Conservation (phyloP, 2,329 filamentous ascomycete genomes). For the Alternaria sp. region DNA sequence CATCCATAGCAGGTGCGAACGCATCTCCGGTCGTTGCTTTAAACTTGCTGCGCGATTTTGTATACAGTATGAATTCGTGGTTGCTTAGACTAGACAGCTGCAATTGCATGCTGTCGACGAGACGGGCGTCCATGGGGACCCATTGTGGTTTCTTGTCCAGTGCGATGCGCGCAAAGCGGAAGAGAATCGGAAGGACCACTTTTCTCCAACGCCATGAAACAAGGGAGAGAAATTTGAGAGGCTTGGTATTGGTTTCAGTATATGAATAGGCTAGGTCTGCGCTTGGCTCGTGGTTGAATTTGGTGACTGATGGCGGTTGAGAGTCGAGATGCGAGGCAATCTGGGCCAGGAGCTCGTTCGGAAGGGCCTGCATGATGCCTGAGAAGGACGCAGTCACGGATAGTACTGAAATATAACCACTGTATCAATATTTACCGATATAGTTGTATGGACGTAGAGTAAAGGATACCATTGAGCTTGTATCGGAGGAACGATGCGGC, state of each 20-base stretch:
- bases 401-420: fast-evolving
- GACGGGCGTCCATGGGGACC: slow-evolving; percentile 46
- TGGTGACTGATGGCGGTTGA: slow-evolving; percentile 42
- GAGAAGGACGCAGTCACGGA: fast-evolving
- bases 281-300: slow-evolving; percentile 47
- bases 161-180: slow-evolving; percentile 38
- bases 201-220: slow-evolving; percentile 47
- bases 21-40: slow-evolving; percentile 42
- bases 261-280: slow-evolving; percentile 32
- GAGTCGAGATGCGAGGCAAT: slow-evolving; percentile 44
- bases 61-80: slow-evolving; percentile 46
- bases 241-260: slow-evolving; percentile 3
- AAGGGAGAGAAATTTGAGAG: slow-evolving; percentile 45
- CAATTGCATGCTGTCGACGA: slow-evolving; percentile 46
- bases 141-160: slow-evolving; percentile 44
- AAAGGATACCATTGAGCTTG: neutral
- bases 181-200: slow-evolving; percentile 45
- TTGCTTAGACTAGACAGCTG: slow-evolving; percentile 41
- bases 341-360: slow-evolving; percentile 49
- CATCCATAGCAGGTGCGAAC: slow-evolving; percentile 43
- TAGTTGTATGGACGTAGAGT: too few species aligned
- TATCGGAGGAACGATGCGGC: neutral
- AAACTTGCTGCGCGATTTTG: slow-evolving; percentile 44
- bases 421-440: fast-evolving
- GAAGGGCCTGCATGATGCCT: slow-evolving; percentile 38